These are phyloP conservation scores for Aspergillus novoparasiticus DNA, from an alignment of 2,329 filamentous ascomycete species.

Conservation along the genomic window DNA sequence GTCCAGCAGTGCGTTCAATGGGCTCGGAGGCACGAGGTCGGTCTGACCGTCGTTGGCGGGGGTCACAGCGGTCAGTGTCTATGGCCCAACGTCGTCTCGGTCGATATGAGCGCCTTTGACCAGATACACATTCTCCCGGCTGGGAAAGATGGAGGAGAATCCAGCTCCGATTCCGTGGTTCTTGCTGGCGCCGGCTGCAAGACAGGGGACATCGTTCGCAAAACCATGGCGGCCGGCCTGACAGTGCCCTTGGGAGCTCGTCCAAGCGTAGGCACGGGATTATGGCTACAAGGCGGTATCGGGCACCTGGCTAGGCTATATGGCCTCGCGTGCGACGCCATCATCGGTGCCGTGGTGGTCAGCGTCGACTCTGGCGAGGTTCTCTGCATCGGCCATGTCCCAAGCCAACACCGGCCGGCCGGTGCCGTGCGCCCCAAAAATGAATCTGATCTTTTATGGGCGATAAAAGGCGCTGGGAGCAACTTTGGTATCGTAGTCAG, in stretches of 20 bases:
- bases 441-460: slow-evolving; percentile 59
- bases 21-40: slow-evolving; percentile 51
- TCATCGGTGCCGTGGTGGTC: slow-evolving; percentile 63
- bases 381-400: slow-evolving; percentile 57
- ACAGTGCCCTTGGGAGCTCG: slow-evolving; percentile 63
- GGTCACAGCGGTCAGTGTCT: slow-evolving; percentile 64
- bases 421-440: slow-evolving; percentile 48
- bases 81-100: slow-evolving; percentile 53
- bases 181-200: slow-evolving; percentile 61
- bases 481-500: slow-evolving; percentile 62
- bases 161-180: slow-evolving; percentile 39
- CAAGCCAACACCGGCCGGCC: slow-evolving; percentile 46
- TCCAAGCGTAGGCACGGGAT: slow-evolving; percentile 64
- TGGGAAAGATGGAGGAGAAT: slow-evolving; percentile 17
- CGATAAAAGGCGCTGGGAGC: slow-evolving; percentile 60
- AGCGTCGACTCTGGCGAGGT: slow-evolving; percentile 52
- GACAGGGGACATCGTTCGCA: slow-evolving; percentile 55
- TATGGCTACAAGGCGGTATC: slow-evolving; percentile 68
- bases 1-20: slow-evolving; percentile 60
- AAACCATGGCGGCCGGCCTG: slow-evolving; percentile 51
- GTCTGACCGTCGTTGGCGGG: slow-evolving; percentile 59
- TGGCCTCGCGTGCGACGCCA: slow-evolving; percentile 62
- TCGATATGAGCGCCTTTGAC: slow-evolving; percentile 63
- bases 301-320: slow-evolving; percentile 59
- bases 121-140: slow-evolving; percentile 48